Base-by-base conservation (phyloP, 495 filamentous ascomycete species). In the Letharia columbiana region DNA sequence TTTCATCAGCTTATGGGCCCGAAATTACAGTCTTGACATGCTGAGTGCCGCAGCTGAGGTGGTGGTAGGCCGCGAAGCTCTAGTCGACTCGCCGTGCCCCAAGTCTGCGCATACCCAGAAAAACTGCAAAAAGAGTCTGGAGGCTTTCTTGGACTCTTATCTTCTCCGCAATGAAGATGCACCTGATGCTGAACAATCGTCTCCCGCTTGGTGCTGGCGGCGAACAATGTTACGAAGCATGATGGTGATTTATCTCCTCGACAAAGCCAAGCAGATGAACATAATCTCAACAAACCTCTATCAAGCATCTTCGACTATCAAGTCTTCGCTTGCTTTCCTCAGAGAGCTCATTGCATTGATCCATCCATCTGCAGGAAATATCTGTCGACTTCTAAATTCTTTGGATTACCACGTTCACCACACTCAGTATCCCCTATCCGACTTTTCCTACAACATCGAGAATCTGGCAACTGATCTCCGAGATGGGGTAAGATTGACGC, bases 401-500 rank as follows among this genome's bases (percentile, higher is more conserved):
- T 71, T 89, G 23, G 79, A 82, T 60, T 89, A 84, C 72, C 75
- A 77, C n/a, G 65, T 86, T 11, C 67, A 71, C 13, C 79, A 83
- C 66, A 73, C 77, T 11, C 87, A 89, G 71, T 77, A 81, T 62
- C 79, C 80, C 9, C 75, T 88, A 17, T 75, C 84, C 63, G 87
- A 89, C 69, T 86, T 82, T 68, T 75, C 78, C 3, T 89, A 85
- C 67, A 72, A 70, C 18, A 82, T 89, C 42, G 71, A 75, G 11
- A 89, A 88, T 70, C 75, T 89, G 33, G 87, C 87, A 1, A 78
- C 84, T 4, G 87, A 89, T 71, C 74, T 89, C 40, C 79, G 86
- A 61, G 84, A 89, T 72, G 87, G 87, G 5, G 76, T 89, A 20
- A 76, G 82, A 65, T 72, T 89, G 57, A 80, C 83, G 7, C 76